Base-by-base conservation (phyloP, 163 green algal genomes). In the Coccomyxa subellipsoidea region DNA sequence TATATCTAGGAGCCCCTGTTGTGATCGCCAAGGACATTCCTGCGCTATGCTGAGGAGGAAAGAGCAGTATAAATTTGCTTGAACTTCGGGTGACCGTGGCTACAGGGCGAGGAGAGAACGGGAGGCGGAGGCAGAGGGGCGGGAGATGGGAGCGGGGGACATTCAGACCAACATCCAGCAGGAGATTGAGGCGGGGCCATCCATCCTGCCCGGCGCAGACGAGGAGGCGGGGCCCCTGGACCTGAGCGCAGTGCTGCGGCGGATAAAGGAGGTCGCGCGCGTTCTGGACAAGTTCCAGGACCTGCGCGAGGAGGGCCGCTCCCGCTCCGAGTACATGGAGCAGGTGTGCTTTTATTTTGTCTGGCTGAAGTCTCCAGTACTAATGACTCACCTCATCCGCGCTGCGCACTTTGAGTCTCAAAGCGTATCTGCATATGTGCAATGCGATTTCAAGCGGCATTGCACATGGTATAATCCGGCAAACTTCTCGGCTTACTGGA, bases 271-370 rank as follows among this genome's bases (percentile, higher is more conserved):
- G 83, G 81, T 89, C 35, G 37, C 76, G 18, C 83, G 88, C 10
- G 89, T 98, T 82, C 88, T 99, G 83, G 91, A 96, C 38, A 90
- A 94, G 84, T 99, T 98, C 82, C 88, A 86, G n/a, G 54, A 78
- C 54, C 84, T 92, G 72, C 78, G 92, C 8, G 87, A 94, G 38
- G 73, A 83, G 18, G 89, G 78, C 29, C 83, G 88, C 25, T 83
- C 87, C 38, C 87, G 96, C 10, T 36, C 71, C 0, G 93, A 96
- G 31, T 99, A 99, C 84, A 32, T 95, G 54, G 86, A 84, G 32
- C 84, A 91, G 82, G 81, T 88, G 47, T 38, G 10, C n/a, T n/a
- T n/a, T n/a, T n/a, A n/a, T n/a, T n/a, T n/a, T n/a, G n/a, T n/a
- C n/a, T n/a, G n/a, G n/a, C n/a, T n/a, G n/a, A n/a, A n/a, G n/a